Conservation (phyloP, 306 rosid species). For the Vicia faba region DNA sequence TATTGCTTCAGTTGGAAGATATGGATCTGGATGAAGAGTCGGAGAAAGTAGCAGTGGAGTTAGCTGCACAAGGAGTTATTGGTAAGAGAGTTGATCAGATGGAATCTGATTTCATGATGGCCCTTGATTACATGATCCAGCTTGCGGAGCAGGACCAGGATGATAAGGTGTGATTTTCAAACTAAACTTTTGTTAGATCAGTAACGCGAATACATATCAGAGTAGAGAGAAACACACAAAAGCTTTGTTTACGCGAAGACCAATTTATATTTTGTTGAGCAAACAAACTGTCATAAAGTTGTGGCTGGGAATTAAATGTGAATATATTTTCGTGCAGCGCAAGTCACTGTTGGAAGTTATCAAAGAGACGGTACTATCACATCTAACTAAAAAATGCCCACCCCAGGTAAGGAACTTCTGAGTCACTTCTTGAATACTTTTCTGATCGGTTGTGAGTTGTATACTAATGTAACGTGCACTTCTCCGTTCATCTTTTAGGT, state of each 20-base stretch:
- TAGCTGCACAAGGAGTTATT: slow-evolving; percentile 96
- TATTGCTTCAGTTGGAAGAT: slow-evolving; percentile 72
- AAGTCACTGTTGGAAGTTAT: slow-evolving; percentile 83
- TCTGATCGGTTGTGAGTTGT: slow-evolving; percentile 28
- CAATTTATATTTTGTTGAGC: slow-evolving; percentile 13
- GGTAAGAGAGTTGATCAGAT: slow-evolving; percentile 96
- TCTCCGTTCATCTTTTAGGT: slow-evolving; percentile 51
- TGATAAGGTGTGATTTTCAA: slow-evolving; percentile 63
- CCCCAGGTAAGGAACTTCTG: slow-evolving; percentile 71
- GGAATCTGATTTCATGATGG: slow-evolving; percentile 92
- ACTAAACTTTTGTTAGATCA: neutral
- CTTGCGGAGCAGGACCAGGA: slow-evolving; percentile 82
- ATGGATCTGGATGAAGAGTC: slow-evolving; percentile 84
- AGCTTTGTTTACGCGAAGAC: too few species aligned
- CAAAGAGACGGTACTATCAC: slow-evolving; percentile 90
- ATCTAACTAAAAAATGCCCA: slow-evolving; percentile 82
- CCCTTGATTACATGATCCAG: slow-evolving; percentile 90
- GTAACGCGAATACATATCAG: too few species aligned
- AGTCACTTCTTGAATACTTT: slow-evolving; percentile 11
- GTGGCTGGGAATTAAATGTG: slow-evolving; percentile 22
- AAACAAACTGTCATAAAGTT: slow-evolving; percentile 18
- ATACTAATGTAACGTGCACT: slow-evolving; percentile 11
- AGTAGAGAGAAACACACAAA: too few species aligned
- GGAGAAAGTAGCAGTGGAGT: slow-evolving; percentile 90
- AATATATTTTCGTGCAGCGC: slow-evolving; percentile 56